These are phyloP conservation scores for Colletotrichum coccodes DNA, from an alignment of 2,329 filamentous ascomycete species.

Conservation along the genomic window DNA sequence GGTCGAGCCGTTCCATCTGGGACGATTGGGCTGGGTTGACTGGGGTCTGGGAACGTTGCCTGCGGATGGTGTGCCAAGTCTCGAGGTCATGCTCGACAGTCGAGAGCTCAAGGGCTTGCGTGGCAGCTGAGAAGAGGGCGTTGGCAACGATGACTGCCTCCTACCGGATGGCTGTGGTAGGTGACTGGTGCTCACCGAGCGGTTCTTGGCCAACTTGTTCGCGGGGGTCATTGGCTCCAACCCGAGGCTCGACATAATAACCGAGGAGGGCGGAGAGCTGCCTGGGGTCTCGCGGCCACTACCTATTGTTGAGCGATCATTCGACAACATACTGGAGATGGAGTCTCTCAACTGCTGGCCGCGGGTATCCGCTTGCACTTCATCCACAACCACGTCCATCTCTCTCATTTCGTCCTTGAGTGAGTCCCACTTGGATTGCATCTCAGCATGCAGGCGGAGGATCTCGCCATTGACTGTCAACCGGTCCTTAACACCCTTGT, in stretches of 20 bases:
- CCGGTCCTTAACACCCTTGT: constrained; percentile 95
- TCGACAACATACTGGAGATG: constrained; percentile 89
- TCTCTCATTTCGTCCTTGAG: constrained; percentile 82
- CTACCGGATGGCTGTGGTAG: constrained; percentile 57
- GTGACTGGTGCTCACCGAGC: constrained; percentile 58
- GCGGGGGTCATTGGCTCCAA: constrained; percentile 58
- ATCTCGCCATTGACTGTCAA: constrained; percentile 97
- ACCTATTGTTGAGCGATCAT: constrained; percentile 77
- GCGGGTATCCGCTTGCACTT: constrained; percentile 70
- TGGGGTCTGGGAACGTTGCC: constrained; percentile 53
- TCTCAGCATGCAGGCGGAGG: constrained; percentile 83
- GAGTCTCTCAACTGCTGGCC: constrained; percentile 88
- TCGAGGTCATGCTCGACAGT: constrained; percentile 59
- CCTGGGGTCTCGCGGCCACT: constrained; percentile 78
- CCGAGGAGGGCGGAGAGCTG: constrained; percentile 71
- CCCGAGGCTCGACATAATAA: constrained; percentile 67
- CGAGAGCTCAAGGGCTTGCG: constrained; percentile 55
- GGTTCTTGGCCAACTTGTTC: constrained; percentile 53
- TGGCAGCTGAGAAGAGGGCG: constrained; percentile 49
- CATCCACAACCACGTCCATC: constrained; percentile 80
- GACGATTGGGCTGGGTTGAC: constrained; percentile 64
- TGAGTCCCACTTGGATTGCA: constrained; percentile 83
- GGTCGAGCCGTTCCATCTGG: constrained; percentile 78
- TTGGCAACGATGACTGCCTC: constrained; percentile 60
- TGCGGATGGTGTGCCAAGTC: constrained; percentile 56